Percentiles rank a stretch among this genome's conserved stretches.
phyloP scores from a whole-genome alignment of 2,329 filamentous ascomycete species.

The Iodosphaeria phyllophila region DNA sequence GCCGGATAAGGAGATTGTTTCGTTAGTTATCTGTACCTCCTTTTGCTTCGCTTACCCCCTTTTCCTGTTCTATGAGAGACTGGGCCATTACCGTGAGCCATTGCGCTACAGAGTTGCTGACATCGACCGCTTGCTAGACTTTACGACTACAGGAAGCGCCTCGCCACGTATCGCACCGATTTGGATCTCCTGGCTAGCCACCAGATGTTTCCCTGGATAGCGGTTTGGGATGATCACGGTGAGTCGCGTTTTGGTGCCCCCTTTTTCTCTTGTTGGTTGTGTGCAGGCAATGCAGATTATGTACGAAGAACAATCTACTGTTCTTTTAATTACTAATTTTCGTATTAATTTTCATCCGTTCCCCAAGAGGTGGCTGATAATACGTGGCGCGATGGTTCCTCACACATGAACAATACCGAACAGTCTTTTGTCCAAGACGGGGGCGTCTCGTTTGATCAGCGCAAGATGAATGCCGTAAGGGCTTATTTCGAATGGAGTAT shows the following conservation, averaged over 20 bases:
- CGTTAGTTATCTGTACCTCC: slow-evolving; percentile 12
- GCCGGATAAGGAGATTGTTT: slow-evolving; percentile 29
- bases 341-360: no score
- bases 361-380: slow-evolving; percentile 41
- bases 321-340: no score
- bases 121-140: slow-evolving; percentile 16
- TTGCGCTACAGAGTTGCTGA: neutral
- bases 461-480: slow-evolving; percentile 54
- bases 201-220: slow-evolving; percentile 40
- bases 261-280: neutral
- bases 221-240: slow-evolving; percentile 44
- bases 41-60: no score
- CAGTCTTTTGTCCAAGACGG: slow-evolving; percentile 41
- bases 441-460: slow-evolving; percentile 46
- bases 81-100: slow-evolving; percentile 1
- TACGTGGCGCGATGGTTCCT: slow-evolving; percentile 40
- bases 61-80: no score
- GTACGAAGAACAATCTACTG: no score
- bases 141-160: slow-evolving; percentile 38
- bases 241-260: neutral
- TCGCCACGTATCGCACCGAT: slow-evolving; percentile 42
- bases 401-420: slow-evolving; percentile 45
- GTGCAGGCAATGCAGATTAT: no score
- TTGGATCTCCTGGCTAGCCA: slow-evolving; percentile 36
- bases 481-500: slow-evolving; percentile 52